Percentiles rank a stretch among this genome's conserved stretches.
Conservation (phyloP, 2,329 filamentous ascomycete genomes). For the Neonectria punicea region DNA sequence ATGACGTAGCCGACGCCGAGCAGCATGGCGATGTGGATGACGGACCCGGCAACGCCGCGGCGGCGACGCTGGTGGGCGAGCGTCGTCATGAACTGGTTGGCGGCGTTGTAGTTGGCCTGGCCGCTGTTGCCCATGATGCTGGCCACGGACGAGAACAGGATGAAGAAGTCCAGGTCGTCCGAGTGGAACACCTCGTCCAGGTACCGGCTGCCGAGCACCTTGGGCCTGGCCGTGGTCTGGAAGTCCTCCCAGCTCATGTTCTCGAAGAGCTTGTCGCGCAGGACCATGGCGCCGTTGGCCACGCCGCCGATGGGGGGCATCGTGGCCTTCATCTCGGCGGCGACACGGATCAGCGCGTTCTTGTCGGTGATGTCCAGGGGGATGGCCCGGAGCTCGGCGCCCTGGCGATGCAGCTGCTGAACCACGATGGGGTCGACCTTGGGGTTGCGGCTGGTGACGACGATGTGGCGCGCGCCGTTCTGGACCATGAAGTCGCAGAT, state of each 20-base stretch:
- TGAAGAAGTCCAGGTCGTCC: slow-evolving; percentile 60
- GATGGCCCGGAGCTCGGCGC: not conserved
- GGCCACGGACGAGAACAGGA: slow-evolving; percentile 63
- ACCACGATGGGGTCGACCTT: slow-evolving; percentile 40
- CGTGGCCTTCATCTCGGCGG: not conserved
- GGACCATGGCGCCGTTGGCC: not conserved
- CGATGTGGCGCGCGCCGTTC: slow-evolving; percentile 50
- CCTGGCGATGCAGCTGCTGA: not conserved
- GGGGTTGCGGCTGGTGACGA: slow-evolving; percentile 52
- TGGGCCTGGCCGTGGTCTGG: not conserved
- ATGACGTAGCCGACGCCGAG: slow-evolving; percentile 1
- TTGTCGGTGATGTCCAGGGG: not conserved
- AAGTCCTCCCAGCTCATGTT: slow-evolving; percentile 2
- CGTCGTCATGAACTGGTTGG: slow-evolving; percentile 46
- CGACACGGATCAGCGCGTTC: not conserved
- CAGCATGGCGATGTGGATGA: not conserved
- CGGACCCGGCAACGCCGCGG: not conserved
- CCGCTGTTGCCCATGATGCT: slow-evolving; percentile 63
- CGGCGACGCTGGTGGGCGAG: not conserved
- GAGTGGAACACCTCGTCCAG: not conserved
- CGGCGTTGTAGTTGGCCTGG: slow-evolving; percentile 64
- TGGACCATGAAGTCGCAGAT: slow-evolving; percentile 53
- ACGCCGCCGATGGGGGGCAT: not conserved
- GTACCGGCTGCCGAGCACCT: not conserved
- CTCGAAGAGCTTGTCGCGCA: not conserved